Conservation (phyloP, 2,329 filamentous ascomycete species). For the Penicillium sp. region DNA sequence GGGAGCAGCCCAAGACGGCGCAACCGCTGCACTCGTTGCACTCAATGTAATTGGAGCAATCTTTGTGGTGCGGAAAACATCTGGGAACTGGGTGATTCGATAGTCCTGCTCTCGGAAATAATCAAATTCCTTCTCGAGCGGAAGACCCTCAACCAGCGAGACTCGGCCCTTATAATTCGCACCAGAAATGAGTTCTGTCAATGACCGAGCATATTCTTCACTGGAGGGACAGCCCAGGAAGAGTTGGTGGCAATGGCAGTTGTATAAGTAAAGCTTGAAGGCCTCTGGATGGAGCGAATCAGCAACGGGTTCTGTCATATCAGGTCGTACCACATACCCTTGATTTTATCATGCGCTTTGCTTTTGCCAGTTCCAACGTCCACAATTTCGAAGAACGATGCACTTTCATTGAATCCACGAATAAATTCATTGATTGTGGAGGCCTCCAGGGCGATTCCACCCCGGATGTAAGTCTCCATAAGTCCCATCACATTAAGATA, state of each 20-base stretch:
- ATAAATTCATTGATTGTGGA: conserved; percentile 52
- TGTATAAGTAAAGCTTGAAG: conserved; percentile 55
- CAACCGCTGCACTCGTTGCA: background rate
- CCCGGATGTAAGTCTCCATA: conserved; percentile 47
- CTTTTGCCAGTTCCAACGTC: conserved; percentile 48
- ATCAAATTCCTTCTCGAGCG: conserved; percentile 55
- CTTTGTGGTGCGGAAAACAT: conserved; percentile 55
- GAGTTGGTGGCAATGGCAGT: conserved; percentile 61
- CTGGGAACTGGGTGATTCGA: conserved; percentile 49
- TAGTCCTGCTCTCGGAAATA: conserved; percentile 47
- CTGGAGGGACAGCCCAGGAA: conserved; percentile 60
- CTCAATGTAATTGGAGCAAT: conserved; percentile 25
- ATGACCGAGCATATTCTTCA: conserved; percentile 52
- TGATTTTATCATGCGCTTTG: conserved; percentile 49
- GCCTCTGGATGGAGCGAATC: conserved; percentile 42
- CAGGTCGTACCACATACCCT: conserved; percentile 36
- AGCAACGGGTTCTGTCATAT: conserved; percentile 17
- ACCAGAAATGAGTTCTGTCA: conserved; percentile 52
- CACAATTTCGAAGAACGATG: conserved; percentile 51
- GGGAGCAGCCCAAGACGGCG: conserved; percentile 31
- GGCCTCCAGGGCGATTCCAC: conserved; percentile 45
- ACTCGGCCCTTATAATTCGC: conserved; percentile 48
- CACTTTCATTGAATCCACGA: conserved; percentile 54
- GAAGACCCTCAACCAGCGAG: conserved; percentile 56
- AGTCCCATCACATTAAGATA: conserved; percentile 55